Evolutionary conservation across 2,329 filamentous ascomycete genomes (phyloP).

Genomic region (Annulohypoxylon truncatum): DNA sequence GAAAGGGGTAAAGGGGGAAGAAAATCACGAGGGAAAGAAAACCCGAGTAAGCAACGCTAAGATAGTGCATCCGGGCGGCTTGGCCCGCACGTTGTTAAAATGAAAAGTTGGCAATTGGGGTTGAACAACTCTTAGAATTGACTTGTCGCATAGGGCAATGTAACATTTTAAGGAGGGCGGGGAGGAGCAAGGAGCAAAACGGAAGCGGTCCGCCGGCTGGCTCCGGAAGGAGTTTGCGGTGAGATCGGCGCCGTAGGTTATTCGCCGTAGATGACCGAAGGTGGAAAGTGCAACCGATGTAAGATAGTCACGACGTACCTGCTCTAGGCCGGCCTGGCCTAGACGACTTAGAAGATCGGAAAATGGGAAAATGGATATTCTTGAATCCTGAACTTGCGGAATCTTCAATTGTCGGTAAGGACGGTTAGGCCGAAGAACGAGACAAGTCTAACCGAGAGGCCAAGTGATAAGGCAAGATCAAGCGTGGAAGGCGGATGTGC

Average conservation of each 20-base stretch:
- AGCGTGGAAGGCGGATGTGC: slow-evolving; percentile 9
- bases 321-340: slow-evolving; percentile 1
- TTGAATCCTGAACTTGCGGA: not conserved
- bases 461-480: slow-evolving; percentile 5
- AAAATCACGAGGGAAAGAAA: not conserved
- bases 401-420: not conserved
- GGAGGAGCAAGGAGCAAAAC: not conserved
- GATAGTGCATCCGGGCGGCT: not conserved
- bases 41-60: not conserved
- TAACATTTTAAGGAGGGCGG: not conserved
- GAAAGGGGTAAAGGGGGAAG: not conserved
- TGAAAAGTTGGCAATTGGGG: not conserved
- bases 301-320: slow-evolving; percentile 9
- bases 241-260: not conserved
- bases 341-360: not conserved
- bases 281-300: slow-evolving; percentile 24
- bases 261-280: not conserved
- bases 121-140: not conserved
- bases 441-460: slow-evolving; percentile 25
- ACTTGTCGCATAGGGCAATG: not conserved
- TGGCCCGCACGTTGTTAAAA: not conserved
- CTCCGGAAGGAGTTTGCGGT: not conserved
- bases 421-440: not conserved
- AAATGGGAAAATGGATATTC: not conserved
- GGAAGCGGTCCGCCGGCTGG: not conserved